These are phyloP conservation scores for Colletotrichum tanaceti DNA, from an alignment of 2,329 filamentous ascomycete species.

Conservation along the genomic window DNA sequence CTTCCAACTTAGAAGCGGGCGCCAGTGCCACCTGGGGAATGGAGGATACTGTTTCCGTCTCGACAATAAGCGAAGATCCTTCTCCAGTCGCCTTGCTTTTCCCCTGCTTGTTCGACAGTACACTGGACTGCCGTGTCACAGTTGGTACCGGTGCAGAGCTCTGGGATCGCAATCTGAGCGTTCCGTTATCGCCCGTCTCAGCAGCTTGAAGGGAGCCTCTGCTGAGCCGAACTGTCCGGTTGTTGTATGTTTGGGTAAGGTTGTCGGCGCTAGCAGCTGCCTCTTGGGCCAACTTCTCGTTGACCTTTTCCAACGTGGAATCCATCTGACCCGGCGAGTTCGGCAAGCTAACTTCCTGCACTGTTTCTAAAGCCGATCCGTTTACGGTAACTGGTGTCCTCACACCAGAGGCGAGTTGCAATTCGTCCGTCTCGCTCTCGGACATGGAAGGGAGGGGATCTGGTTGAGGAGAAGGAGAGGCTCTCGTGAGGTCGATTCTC, in stretches of 20 bases:
- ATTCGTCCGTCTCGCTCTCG: constrained; percentile 66
- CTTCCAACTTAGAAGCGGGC: constrained; percentile 71
- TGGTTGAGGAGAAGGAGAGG: constrained; percentile 60
- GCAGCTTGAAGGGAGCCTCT: constrained; percentile 59
- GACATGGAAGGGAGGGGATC: constrained; percentile 51
- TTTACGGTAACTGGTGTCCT: constrained; percentile 68
- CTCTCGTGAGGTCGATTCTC: constrained; percentile 64
- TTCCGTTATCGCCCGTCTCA: constrained; percentile 76
- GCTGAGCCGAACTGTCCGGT: constrained; percentile 56
- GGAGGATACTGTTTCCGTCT: constrained; percentile 94
- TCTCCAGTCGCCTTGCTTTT: constrained; percentile 77
- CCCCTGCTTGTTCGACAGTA: constrained; percentile 71
- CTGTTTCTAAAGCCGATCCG: constrained; percentile 81
- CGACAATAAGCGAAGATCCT: constrained; percentile 92
- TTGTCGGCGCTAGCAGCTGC: constrained; percentile 56
- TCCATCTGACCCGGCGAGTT: constrained; percentile 70
- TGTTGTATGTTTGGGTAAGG: constrained; percentile 51
- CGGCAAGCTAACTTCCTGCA: constrained; percentile 87
- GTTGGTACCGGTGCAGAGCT: constrained; percentile 62
- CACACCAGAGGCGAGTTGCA: constrained; percentile 62
- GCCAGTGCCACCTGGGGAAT: constrained; percentile 86
- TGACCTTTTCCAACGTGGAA: constrained; percentile 62
- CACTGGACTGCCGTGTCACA: constrained; percentile 74
- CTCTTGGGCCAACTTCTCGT: constrained; percentile 60
- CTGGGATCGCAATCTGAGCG: constrained; percentile 57